Evolutionary conservation across 495 filamentous ascomycete genomes (phyloP), one percentile per base, ranked within the genome.

Genomic region (Beverwykella pulmonaria): DNA sequence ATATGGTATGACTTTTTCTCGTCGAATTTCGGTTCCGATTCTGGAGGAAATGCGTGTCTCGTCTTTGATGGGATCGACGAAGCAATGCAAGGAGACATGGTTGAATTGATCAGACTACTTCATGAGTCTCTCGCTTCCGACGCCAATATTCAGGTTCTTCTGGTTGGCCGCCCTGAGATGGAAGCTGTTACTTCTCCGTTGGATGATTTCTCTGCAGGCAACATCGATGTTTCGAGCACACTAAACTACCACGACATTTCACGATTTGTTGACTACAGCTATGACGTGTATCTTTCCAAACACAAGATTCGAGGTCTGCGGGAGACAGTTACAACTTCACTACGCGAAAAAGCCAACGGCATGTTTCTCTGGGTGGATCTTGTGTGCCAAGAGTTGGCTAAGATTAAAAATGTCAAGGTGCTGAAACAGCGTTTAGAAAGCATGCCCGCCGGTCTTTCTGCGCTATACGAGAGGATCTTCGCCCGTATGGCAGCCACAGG

Each of bases 61-160:
- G 20, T 48, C 44, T 48, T 48, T 48, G 44, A 48, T 48, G 44
- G 44, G 15, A 48, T 48, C 20, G 44, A 48, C 44, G 44, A 48
- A 23, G 44, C 44, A 19, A 48, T 5, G 20, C 44, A n/a, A 5
- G 15, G n/a, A 19, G 44, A 48, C 15, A 48, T 48, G 44, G 44
- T 48, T 48, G 44, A 48, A n/a, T 23, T 48, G 5, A 23, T 48
- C 44, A 48, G 44, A 5, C 15, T 48, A 48, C 44, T 48, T 48
- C 20, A n/a, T 48, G 44, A 48, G 15, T 17, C 6, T 23, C 20
- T 19, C 44, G 44, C 15, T 48, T 48, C 44, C 44, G 17, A 48
- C 20, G 15, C 5, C 44, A 5, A 48, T 48, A 48, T 48, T 48
- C 44, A 48, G 44, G 44, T 48, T 48, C 44, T 48, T 23, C 44